Base-by-base conservation (phyloP, 257 asterid genomes). In the Eucommia ulmoides region DNA sequence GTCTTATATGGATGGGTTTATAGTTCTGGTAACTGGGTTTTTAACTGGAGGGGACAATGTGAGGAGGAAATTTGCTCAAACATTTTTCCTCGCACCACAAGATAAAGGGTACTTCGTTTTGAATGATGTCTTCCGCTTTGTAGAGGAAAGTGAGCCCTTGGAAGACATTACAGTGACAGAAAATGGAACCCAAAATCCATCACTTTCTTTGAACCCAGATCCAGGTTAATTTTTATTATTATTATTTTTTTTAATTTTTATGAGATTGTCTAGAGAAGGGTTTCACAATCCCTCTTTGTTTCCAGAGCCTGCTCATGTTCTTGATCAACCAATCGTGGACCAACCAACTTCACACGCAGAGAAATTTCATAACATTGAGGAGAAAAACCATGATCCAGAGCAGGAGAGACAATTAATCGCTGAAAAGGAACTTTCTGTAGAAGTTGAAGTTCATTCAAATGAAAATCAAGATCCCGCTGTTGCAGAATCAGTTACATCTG, bases 41-140 rank as follows among this genome's bases (percentile, higher is more conserved):
- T 70, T 83, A 74, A 89, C 94, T 22, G 96, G 86, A 64, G 63
- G 53, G 50, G 96, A 89, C 74, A 74, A 76, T 24, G 69, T 72
- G 59, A 68, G 58, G 60, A 76, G 67, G 73, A 81, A 76, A 64
- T 89, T 85, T 56, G 26, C 93, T 1, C 96, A 89, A 56, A 82
- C 88, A 26, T 89, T 89, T 65, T 89, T 82, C 61, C 93, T 89
- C 24, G 96, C 98, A 55, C 98, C 98, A 42, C 94, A 85, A 64
- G 94, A 82, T 46, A 80, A 73, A 38, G 98, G 98, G 25, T 89
- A 73, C 66, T 89, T 74, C 59, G 96, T 89, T 33, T 57, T 78
- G 51, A 89, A 89, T 55, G 98, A 89, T 65, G 78, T 82, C 48
- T 80, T 89, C 35, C 68, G 98, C 63, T 85, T 69, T 52, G 63